Base-by-base conservation (phyloP, 2,329 filamentous ascomycete genomes). In the Nigrospora oryzae region DNA sequence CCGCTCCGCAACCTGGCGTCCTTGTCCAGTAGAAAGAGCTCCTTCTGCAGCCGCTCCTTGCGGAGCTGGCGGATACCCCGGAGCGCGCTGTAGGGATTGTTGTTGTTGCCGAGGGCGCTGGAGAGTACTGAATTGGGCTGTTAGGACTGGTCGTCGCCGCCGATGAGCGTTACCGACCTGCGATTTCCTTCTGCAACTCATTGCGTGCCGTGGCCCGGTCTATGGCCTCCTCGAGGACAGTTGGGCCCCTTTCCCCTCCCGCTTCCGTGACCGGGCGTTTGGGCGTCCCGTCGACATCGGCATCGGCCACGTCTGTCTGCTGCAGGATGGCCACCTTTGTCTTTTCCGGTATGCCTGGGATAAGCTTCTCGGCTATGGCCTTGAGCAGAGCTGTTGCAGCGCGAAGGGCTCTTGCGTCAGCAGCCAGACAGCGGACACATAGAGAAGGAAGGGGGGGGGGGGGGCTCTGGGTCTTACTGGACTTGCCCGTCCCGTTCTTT, bases 401-500 rank as follows among this genome's bases (percentile, higher is more conserved):
- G 5, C 23, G 23, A 6, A 10, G 23, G 23, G 23, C 23, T 28
- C 8, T 28, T 10, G 23, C 7, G 23, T 28, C 23, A 28, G 23
- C 23, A 28, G 8, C 23, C 7, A 10, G 23, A 6, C 23, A 7
- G 23, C 23, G 23, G 23, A 6, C 19, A 8, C 4, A 8, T 36
- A 14, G 14, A 5, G 8, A 5, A 7, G 17, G 35, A 7, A 13
- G 4, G 6, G 2, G n/a, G 35, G 14, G 35, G 2, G n/a, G n/a
- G 17, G 10, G 6, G 2, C 7, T n/a, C 5, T n/a, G 5, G 6
- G 13, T 57, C 73, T 61, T 63, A 84, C 81, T 91, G 4, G 86
- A 90, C 59, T 94, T 94, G 6, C 88, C 89, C 2, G 82, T 84
- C 1, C 88, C 88, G 63, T 94, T 94, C 7, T 86, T 75, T 0